A percentile compares a stretch with the other conserved stretches of the same genome.
These are phyloP conservation scores for Colletotrichum sublineola DNA, from an alignment of 2,329 filamentous ascomycete species.

Conservation along the genomic window DNA sequence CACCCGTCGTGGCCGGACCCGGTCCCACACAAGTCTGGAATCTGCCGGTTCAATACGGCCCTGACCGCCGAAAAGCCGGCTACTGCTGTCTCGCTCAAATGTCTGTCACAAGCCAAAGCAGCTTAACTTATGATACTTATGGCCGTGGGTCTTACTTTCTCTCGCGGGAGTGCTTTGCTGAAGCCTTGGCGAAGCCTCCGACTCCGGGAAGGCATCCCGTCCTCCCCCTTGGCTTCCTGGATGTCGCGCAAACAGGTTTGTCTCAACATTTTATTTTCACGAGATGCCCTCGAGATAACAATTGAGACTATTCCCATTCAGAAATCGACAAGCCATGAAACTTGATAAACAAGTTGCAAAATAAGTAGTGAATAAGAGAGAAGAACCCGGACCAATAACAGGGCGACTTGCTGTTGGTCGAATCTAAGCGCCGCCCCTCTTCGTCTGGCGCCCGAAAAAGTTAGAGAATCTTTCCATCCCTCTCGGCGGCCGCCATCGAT, in stretches of 20 bases:
- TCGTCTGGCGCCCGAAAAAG: constrained; percentile 38
- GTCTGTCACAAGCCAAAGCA: not conserved
- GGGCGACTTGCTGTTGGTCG: constrained; percentile 21
- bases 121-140: not conserved
- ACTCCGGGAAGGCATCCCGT: not conserved
- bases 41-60: constrained; percentile 12
- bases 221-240: not conserved
- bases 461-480: constrained; percentile 28
- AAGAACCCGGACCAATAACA: constrained; percentile 26
- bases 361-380: constrained; percentile 8
- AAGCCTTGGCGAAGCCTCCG: not conserved
- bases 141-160: not conserved
- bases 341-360: not conserved
- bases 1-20: not conserved
- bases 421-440: constrained; percentile 41
- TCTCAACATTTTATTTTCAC: not conserved
- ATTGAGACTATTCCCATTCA: not conserved
- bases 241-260: not conserved
- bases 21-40: constrained; percentile 20
- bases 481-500: constrained; percentile 33
- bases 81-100: not conserved
- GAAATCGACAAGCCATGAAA: not conserved
- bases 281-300: not conserved
- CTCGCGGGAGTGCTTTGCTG: not conserved
- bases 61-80: not conserved